Percentiles rank a stretch among this genome's conserved stretches.
phyloP scores from a whole-genome alignment of 1,139 yeast species.

The Kurtzmaniella quercitrusa region DNA sequence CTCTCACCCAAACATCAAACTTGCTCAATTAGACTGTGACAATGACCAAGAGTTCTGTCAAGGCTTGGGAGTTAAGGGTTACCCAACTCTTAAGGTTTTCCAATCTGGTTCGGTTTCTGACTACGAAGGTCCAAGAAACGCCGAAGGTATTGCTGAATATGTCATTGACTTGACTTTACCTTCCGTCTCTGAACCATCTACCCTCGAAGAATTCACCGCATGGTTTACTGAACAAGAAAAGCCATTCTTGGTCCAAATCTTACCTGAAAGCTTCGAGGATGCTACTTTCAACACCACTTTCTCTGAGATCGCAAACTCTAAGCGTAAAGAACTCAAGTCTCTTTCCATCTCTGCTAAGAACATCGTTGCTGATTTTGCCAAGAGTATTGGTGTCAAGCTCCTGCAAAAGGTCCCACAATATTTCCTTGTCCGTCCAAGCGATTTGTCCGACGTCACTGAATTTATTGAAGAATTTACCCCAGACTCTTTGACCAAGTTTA shows the following conservation, averaged over 20 bases:
- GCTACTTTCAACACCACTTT: slow-evolving; percentile 44
- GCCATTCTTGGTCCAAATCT: slow-evolving; percentile 53
- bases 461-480: slow-evolving; percentile 16
- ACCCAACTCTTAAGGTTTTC: slow-evolving; percentile 87
- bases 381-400: not conserved
- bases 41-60: slow-evolving; percentile 79
- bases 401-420: slow-evolving; percentile 22
- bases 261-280: slow-evolving; percentile 25
- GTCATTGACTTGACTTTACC: slow-evolving; percentile 86
- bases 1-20: slow-evolving; percentile 55
- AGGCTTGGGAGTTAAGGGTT: slow-evolving; percentile 75
- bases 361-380: slow-evolving; percentile 1
- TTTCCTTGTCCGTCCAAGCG: slow-evolving; percentile 34
- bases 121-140: slow-evolving; percentile 81
- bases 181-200: slow-evolving; percentile 55
- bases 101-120: slow-evolving; percentile 56
- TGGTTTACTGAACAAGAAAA: slow-evolving; percentile 43
- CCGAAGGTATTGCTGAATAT: slow-evolving; percentile 70
- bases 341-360: slow-evolving; percentile 48
- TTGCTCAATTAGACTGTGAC: slow-evolving; percentile 93
- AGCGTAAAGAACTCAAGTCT: slow-evolving; percentile 62
- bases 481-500: slow-evolving; percentile 48
- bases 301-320: slow-evolving; percentile 47
- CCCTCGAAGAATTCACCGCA: slow-evolving; percentile 46
- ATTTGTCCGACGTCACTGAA: slow-evolving; percentile 24